Evolutionary conservation across 2,329 filamentous ascomycete species (phyloP).

Genomic region (Colletotrichum cordylinicola): DNA sequence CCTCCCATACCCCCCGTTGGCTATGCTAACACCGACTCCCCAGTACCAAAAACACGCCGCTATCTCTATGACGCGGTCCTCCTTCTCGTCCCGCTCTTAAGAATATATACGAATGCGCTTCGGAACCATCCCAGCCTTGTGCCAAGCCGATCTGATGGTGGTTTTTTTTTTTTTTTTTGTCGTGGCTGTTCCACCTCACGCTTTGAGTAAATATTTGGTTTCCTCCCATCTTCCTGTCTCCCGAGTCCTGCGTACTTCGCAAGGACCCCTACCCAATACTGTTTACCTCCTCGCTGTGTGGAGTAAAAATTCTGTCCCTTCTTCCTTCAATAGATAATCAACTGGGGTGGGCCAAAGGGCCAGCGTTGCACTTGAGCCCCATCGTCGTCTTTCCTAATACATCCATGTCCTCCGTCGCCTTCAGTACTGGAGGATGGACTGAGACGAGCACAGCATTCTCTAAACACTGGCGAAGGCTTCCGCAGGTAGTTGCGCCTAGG

Average conservation of each 20-base stretch:
- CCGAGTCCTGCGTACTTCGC: neutral
- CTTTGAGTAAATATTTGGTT: neutral
- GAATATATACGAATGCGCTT: constrained; percentile 2
- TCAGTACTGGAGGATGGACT: neutral
- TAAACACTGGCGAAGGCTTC: constrained; percentile 47
- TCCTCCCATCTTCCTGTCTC: neutral
- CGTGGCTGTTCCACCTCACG: neutral
- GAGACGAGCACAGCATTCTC: constrained; percentile 20
- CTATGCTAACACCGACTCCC: neutral
- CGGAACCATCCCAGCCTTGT: neutral
- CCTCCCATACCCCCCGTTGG: neutral
- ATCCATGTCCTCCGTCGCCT: neutral
- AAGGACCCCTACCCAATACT: neutral
- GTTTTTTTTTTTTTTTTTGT: neutral
- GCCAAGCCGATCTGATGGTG: neutral
- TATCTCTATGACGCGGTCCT: neutral
- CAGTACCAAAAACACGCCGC: neutral
- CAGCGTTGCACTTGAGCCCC: constrained; percentile 4
- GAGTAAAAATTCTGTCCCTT: neutral
- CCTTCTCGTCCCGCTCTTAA: neutral
- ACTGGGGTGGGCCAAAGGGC: constrained; percentile 1
- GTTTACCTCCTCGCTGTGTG: neutral
- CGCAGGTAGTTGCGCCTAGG: constrained; percentile 50
- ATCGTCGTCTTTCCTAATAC: constrained; percentile 3
- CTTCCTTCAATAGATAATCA: neutral